Conservation (phyloP, 1,139 yeast genomes). For the Casaregolazyma lundiana region DNA sequence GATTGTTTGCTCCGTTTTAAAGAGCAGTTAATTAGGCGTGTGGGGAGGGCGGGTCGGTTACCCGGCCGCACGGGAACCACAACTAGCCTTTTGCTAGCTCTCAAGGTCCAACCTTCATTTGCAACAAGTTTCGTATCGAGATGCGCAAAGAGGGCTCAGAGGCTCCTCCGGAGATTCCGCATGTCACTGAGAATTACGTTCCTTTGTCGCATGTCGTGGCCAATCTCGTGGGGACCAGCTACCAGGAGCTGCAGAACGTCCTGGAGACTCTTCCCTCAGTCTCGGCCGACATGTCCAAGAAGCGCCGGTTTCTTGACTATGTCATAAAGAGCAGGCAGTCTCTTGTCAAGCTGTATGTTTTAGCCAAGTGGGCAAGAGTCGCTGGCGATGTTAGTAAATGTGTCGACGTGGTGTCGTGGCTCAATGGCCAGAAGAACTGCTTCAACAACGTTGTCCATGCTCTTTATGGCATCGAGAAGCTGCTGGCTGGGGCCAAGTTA, state of each 20-base stretch:
- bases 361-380: slow-evolving; percentile 80
- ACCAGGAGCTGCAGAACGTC: slow-evolving; percentile 56
- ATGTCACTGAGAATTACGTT: slow-evolving; percentile 64
- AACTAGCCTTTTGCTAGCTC: too few relatives aligned
- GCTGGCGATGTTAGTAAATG: slow-evolving; percentile 65
- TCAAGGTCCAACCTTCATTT: not conserved
- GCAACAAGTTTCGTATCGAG: not conserved
- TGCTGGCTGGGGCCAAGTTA: slow-evolving; percentile 74
- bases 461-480: slow-evolving; percentile 55
- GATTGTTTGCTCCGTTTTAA: too few relatives aligned
- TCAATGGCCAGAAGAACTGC: slow-evolving; percentile 72
- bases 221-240: slow-evolving; percentile 59
- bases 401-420: slow-evolving; percentile 84
- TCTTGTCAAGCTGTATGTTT: slow-evolving; percentile 74
- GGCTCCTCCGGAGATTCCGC: slow-evolving; percentile 48
- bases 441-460: slow-evolving; percentile 61
- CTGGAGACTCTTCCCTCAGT: slow-evolving; percentile 57
- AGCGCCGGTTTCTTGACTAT: slow-evolving; percentile 61
- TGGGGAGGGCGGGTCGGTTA: not conserved
- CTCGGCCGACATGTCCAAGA: slow-evolving; percentile 57
- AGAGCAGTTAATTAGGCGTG: too few relatives aligned
- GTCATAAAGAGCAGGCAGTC: slow-evolving; percentile 73
- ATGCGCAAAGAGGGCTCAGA: slow-evolving; percentile 3
- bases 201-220: slow-evolving; percentile 57
- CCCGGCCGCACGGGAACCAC: not conserved